A percentile compares a stretch with the other conserved stretches of the same genome.
These are phyloP conservation scores for Aspergillus sergii DNA, from an alignment of 2,329 filamentous ascomycete species.

Conservation along the genomic window DNA sequence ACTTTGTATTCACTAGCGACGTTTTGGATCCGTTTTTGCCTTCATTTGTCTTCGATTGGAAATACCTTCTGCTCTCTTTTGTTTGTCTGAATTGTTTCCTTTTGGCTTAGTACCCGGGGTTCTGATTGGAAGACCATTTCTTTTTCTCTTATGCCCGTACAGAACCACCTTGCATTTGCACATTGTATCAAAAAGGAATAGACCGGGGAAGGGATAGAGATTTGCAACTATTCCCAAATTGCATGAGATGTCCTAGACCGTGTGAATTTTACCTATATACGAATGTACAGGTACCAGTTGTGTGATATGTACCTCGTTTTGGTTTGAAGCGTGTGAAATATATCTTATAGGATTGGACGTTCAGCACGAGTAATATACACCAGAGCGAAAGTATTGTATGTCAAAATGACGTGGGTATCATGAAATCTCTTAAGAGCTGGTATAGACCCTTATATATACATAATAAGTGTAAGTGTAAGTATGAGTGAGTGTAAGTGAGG, in stretches of 20 bases:
- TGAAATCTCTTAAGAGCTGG: slow-evolving; percentile 5
- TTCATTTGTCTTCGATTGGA: slow-evolving; percentile 22
- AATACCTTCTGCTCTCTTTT: slow-evolving; percentile 26
- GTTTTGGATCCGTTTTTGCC: slow-evolving; percentile 19
- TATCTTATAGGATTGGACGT: not conserved
- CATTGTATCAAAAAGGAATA: slow-evolving; percentile 29
- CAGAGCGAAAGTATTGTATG: not conserved
- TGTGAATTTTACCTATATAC: slow-evolving; percentile 3
- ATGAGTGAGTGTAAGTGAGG: not conserved
- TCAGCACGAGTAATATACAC: not conserved
- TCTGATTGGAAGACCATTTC: slow-evolving; percentile 12
- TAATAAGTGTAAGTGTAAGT: not conserved
- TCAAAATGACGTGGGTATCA: slow-evolving; percentile 19
- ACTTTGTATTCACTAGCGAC: slow-evolving; percentile 31
- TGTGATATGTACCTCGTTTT: slow-evolving; percentile 1
- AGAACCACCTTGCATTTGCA: slow-evolving; percentile 15
- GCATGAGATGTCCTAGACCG: slow-evolving; percentile 13
- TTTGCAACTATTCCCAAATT: slow-evolving; percentile 8
- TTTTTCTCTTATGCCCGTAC: slow-evolving; percentile 12
- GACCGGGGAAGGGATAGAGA: slow-evolving; percentile 14
- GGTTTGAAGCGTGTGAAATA: not conserved
- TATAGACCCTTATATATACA: not conserved
- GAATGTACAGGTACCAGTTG: slow-evolving; percentile 13
- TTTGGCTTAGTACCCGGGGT: slow-evolving; percentile 12
- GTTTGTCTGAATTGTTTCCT: slow-evolving; percentile 13